Conservation (phyloP, 768 basidiomycete genomes). For the Tricholoma flavovirens region DNA sequence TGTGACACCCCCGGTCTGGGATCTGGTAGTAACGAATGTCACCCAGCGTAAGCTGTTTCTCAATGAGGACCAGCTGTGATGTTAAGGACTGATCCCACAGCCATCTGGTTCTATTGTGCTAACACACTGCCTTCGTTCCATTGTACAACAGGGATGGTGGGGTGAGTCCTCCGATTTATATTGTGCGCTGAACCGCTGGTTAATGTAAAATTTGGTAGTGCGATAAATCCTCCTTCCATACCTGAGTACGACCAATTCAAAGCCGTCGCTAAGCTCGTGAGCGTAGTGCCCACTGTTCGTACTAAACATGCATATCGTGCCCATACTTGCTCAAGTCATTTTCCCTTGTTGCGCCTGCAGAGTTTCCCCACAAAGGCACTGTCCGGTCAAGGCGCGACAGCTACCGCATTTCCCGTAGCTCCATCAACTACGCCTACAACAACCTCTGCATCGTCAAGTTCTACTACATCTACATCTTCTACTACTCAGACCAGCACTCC, state of each 20-base stretch:
- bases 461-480: not conserved
- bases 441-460: not conserved
- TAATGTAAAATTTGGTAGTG: conserved; percentile 15
- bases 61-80: not conserved
- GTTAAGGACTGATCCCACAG: conserved; percentile 8
- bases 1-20: conserved; percentile 24
- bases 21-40: conserved; percentile 28
- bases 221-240: conserved; percentile 26
- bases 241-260: conserved; percentile 18
- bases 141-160: conserved; percentile 35
- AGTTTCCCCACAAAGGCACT: conserved; percentile 18
- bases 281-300: conserved; percentile 21
- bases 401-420: conserved; percentile 18
- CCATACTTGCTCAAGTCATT: not conserved
- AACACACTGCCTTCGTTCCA: conserved; percentile 29
- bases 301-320: not conserved
- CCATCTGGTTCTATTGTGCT: conserved; percentile 35
- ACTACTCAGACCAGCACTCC: not conserved
- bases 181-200: not conserved
- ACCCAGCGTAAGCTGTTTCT: conserved; percentile 20
- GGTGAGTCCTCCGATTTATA: conserved; percentile 19
- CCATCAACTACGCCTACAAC: not conserved
- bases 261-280: conserved; percentile 24
- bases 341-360: conserved; percentile 12
- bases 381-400: conserved; percentile 30